Conservation (phyloP, 2,329 filamentous ascomycete species). For the Mariannaea sp. region DNA sequence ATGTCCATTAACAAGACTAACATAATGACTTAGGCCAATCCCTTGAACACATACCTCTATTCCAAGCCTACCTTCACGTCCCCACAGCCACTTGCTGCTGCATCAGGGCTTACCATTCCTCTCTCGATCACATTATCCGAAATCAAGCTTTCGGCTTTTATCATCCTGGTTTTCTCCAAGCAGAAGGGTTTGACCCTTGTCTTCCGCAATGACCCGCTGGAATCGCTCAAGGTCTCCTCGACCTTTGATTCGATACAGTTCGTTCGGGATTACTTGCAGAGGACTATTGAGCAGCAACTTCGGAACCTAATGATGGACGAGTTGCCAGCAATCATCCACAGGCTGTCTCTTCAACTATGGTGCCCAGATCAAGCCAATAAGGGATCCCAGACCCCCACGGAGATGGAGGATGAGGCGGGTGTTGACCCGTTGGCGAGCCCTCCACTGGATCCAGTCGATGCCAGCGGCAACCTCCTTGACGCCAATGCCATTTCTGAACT, state of each 20-base stretch:
- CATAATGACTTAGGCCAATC: conserved; percentile 73
- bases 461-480: conserved; percentile 76
- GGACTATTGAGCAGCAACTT: conserved; percentile 92
- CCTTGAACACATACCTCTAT: conserved; percentile 91
- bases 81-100: conserved; percentile 86
- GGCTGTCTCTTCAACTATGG: conserved; percentile 85
- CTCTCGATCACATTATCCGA: conserved; percentile 95
- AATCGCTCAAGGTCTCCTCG: conserved; percentile 96
- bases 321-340: conserved; percentile 92
- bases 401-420: conserved; percentile 60
- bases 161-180: conserved; percentile 96
- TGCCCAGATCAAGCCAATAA: conserved; percentile 75
- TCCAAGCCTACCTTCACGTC: conserved; percentile 93
- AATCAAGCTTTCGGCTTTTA: conserved; percentile 94
- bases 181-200: conserved; percentile 96
- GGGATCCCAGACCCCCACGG: conserved; percentile 55
- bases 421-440: conserved; percentile 83
- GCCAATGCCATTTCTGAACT: conserved; percentile 75
- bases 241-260: conserved; percentile 99
- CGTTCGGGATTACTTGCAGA: conserved; percentile 93
- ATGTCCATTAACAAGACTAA: conserved; percentile 49
- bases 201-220: conserved; percentile 96
- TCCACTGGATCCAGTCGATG: conserved; percentile 81
- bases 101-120: conserved; percentile 93
- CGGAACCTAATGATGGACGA: conserved; percentile 98